Percentiles rank a stretch among this genome's conserved stretches.
Conservation (phyloP, 1,284 basidiomycete species). For the Takashimella tepidaria region DNA sequence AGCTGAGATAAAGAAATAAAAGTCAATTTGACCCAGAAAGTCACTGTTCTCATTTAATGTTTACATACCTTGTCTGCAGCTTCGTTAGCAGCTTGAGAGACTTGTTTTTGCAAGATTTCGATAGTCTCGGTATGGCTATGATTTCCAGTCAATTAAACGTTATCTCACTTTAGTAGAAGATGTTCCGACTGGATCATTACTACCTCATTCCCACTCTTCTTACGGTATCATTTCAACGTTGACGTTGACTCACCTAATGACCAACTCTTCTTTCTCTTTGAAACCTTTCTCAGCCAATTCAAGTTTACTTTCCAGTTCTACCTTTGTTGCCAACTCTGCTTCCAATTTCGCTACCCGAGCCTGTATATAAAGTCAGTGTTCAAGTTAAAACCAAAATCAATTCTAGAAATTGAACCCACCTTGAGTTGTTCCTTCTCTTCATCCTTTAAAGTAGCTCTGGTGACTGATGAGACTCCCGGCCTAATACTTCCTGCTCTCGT, state of each 20-base stretch:
- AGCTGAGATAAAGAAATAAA: no score
- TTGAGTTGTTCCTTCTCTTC: slow-evolving; percentile 8
- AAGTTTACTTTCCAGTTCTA: slow-evolving; percentile 18
- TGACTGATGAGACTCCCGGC: no score
- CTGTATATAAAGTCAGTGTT: slow-evolving; percentile 2
- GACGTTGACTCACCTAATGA: slow-evolving; percentile 31
- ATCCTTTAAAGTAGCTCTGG: not conserved
- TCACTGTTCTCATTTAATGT: no score
- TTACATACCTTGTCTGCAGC: not conserved
- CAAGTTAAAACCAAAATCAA: not conserved
- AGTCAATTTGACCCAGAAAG: no score
- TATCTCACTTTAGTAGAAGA: no score
- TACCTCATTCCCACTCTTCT: no score
- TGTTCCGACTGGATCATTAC: no score
- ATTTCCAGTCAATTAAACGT: no score
- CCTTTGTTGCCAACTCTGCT: slow-evolving; percentile 14
- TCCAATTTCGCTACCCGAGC: slow-evolving; percentile 21
- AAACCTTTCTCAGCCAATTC: slow-evolving; percentile 16
- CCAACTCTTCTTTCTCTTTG: slow-evolving; percentile 22
- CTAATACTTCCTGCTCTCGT: no score
- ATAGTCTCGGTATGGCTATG: slow-evolving; percentile 5
- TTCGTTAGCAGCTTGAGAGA: not conserved
- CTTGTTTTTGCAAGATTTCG: not conserved
- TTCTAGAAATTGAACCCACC: slow-evolving; percentile 9
- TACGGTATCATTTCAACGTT: no score